Evolutionary conservation across 306 rosid genomes (phyloP).

Genomic region (Cotoneaster glaucophyllus): DNA sequence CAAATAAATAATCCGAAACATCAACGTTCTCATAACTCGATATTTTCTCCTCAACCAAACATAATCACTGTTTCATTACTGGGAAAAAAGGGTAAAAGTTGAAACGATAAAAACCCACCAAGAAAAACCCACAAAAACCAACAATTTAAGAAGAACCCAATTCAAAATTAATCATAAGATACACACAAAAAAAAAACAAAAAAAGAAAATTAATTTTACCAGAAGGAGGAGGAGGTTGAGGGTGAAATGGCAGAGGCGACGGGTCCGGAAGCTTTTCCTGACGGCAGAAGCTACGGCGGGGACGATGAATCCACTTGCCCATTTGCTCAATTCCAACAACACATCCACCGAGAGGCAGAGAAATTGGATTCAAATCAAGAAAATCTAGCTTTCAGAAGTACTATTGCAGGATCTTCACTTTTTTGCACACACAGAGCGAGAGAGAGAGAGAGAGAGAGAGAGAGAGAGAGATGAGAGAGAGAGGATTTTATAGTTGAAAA

Average conservation of each 20-base stretch:
- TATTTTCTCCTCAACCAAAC: background rate
- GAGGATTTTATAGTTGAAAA: background rate
- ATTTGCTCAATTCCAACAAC: conserved; percentile 19
- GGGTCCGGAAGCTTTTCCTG: conserved; percentile 35
- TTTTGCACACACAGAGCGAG: background rate
- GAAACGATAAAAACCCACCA: background rate
- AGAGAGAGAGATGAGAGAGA: too few species aligned
- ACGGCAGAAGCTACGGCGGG: conserved; percentile 40
- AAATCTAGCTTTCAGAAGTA: background rate
- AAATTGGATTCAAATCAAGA: background rate
- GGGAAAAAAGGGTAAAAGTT: background rate
- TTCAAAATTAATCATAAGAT: background rate
- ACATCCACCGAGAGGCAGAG: background rate
- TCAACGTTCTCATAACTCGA: background rate
- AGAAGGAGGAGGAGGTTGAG: conserved; percentile 38
- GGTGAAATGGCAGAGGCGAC: conserved; percentile 29
- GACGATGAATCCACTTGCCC: conserved; percentile 73
- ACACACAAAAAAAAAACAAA: background rate
- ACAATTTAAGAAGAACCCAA: background rate
- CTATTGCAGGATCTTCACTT: background rate
- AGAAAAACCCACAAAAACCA: background rate
- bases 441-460: too few species aligned
- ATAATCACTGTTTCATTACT: background rate
- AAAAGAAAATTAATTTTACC: conserved; percentile 27
- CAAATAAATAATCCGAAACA: background rate